phyloP scores from a whole-genome alignment of 805 yeast species.

The Ogataea pini region DNA sequence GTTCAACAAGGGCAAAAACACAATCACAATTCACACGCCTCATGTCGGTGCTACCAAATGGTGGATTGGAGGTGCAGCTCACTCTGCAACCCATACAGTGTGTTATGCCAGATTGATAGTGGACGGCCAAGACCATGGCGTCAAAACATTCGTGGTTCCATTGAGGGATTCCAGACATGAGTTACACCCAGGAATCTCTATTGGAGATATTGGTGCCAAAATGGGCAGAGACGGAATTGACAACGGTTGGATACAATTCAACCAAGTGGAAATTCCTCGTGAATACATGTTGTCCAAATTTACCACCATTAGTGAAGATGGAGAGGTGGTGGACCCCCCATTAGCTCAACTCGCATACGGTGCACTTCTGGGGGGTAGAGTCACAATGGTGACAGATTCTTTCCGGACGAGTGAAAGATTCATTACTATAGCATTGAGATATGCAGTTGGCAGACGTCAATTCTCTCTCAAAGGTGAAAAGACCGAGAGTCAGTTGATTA shows the following conservation, averaged over 20 bases:
- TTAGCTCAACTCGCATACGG: conserved; percentile 87
- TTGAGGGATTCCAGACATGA: conserved; percentile 74
- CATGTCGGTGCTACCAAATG: conserved; percentile 92
- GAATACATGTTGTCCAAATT: conserved; percentile 80
- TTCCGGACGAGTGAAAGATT: conserved; percentile 78
- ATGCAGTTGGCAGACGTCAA: conserved; percentile 88
- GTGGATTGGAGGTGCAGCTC: conserved; percentile 99
- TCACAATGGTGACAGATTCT: conserved; percentile 84
- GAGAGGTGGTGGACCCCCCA: conserved; percentile 76
- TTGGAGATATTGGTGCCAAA: conserved; percentile 93
- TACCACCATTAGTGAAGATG: conserved; percentile 66
- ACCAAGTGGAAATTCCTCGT: conserved; percentile 80
- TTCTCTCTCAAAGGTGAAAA: conserved; percentile 52
- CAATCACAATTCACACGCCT: conserved; percentile 80
- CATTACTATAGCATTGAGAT: conserved; percentile 81
- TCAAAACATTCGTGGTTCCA: conserved; percentile 89
- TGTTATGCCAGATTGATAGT: conserved; percentile 83
- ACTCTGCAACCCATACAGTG: conserved; percentile 85
- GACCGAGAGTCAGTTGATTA: conserved; percentile 69
- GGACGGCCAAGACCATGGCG: conserved; percentile 85
- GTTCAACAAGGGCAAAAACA: conserved; percentile 62
- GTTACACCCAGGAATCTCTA: conserved; percentile 72
- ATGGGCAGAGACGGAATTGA: conserved; percentile 97
- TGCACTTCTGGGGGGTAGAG: conserved; percentile 86
- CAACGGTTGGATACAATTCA: conserved; percentile 95